Evolutionary conservation across 768 basidiomycete genomes (phyloP).

Genomic region (Leccinum rimulosum): DNA sequence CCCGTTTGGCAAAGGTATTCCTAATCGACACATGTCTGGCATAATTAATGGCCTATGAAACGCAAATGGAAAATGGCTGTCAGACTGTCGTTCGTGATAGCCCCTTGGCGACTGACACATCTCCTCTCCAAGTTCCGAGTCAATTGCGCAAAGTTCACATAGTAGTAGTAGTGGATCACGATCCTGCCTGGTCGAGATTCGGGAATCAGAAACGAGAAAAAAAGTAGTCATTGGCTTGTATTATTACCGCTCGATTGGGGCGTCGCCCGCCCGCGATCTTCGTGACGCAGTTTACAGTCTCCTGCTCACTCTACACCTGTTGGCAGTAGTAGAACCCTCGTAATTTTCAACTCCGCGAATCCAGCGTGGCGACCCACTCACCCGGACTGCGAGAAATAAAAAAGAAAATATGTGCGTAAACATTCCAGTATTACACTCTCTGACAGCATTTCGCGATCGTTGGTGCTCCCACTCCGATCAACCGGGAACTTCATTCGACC

Average conservation of each 20-base stretch:
- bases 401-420: conserved; percentile 18
- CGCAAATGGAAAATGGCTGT: conserved; percentile 24
- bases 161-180: conserved; percentile 19
- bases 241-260: conserved; percentile 24
- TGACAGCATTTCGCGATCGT: conserved; percentile 1
- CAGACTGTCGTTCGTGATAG: conserved; percentile 21
- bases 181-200: conserved; percentile 17
- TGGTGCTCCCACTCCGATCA: conserved; percentile 17
- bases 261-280: conserved; percentile 7
- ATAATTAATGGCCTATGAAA: conserved; percentile 33
- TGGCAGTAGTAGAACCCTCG: neutral
- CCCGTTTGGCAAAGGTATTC: conserved; percentile 29
- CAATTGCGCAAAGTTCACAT: conserved; percentile 21
- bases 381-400: neutral
- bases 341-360: conserved; percentile 33
- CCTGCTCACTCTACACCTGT: conserved; percentile 2
- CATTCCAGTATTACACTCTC: neutral
- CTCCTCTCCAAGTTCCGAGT: neutral
- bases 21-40: conserved; percentile 27
- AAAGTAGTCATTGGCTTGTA: conserved; percentile 21
- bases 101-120: conserved; percentile 23
- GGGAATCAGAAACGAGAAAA: conserved; percentile 2
- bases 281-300: conserved; percentile 6
- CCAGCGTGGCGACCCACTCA: conserved; percentile 21
- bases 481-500: neutral